A percentile compares a stretch with the other conserved stretches of the same genome.
Evolutionary conservation across 257 asterid genomes (phyloP).

Genomic region (Eustoma russellianum): DNA sequence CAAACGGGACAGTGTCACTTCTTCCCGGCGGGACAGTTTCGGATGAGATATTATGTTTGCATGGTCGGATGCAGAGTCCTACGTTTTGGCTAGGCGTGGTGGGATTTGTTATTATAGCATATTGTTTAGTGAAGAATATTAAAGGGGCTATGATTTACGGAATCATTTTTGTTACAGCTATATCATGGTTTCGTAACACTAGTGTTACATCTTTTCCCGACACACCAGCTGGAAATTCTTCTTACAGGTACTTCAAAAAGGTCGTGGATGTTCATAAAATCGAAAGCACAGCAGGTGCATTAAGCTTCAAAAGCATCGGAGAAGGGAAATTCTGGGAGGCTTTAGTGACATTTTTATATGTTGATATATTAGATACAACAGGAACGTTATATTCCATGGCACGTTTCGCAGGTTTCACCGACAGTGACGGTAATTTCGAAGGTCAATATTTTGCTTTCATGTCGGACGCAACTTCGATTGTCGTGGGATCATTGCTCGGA

Average conservation of each 20-base stretch:
- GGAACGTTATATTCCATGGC: constrained; percentile 91
- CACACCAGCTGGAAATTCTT: constrained; percentile 51
- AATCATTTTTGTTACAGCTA: constrained; percentile 67
- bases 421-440: constrained; percentile 57
- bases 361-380: constrained; percentile 76
- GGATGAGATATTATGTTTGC: constrained; percentile 59
- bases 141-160: constrained; percentile 96
- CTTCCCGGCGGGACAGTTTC: constrained; percentile 54
- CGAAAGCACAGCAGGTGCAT: constrained; percentile 65
- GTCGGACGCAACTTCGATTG: constrained; percentile 84
- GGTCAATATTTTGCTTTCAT: constrained; percentile 90
- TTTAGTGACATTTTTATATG: constrained; percentile 64
- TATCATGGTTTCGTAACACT: constrained; percentile 87
- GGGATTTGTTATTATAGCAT: constrained; percentile 74
- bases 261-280: constrained; percentile 67
- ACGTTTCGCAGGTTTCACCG: constrained; percentile 76
- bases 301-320: constrained; percentile 65
- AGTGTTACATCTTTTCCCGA: constrained; percentile 58
- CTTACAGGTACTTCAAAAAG: constrained; percentile 52
- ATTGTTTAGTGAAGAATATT: constrained; percentile 55
- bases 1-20: constrained; percentile 51
- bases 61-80: constrained; percentile 80
- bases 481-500: constrained; percentile 72
- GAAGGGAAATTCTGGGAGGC: constrained; percentile 77
- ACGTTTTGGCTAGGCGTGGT: constrained; percentile 81